phyloP scores from a whole-genome alignment of 176 grass and related monocot genomes.

The Leersia perrieri region DNA sequence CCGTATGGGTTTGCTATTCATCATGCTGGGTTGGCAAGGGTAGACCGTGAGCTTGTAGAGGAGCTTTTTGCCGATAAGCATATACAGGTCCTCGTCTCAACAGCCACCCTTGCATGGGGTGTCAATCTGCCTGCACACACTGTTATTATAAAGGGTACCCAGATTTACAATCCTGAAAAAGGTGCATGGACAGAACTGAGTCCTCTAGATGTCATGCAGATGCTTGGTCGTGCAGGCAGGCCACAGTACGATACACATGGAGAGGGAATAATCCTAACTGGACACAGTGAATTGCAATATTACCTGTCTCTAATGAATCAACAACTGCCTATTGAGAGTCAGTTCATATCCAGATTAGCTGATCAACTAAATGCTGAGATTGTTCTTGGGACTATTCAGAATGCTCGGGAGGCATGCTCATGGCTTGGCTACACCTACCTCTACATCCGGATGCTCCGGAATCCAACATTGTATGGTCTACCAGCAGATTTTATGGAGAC shows the following conservation, averaged over 20 bases:
- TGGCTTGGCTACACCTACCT: slow-evolving; percentile 96
- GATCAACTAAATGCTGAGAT: slow-evolving; percentile 98
- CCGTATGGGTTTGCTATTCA: slow-evolving; percentile 98
- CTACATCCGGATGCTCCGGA: slow-evolving; percentile 84
- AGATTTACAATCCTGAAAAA: slow-evolving; percentile 98
- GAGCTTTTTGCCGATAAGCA: slow-evolving; percentile 86
- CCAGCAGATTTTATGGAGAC: slow-evolving; percentile 66
- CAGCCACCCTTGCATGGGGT: slow-evolving; percentile 92
- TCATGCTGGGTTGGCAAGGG: slow-evolving; percentile 87
- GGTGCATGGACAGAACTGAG: slow-evolving; percentile 96
- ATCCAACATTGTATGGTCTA: slow-evolving; percentile 92
- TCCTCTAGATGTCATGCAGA: slow-evolving; percentile 96
- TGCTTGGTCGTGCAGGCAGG: slow-evolving; percentile 96
- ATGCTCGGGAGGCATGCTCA: slow-evolving; percentile 81
- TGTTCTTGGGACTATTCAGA: slow-evolving; percentile 90
- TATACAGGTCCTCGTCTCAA: slow-evolving; percentile 91
- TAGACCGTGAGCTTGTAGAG: slow-evolving; percentile 82
- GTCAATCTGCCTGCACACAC: slow-evolving; percentile 96
- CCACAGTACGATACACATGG: slow-evolving; percentile 95
- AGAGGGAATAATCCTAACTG: slow-evolving; percentile 93
- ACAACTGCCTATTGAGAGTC: slow-evolving; percentile 92
- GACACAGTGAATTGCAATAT: slow-evolving; percentile 90
- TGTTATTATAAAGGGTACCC: slow-evolving; percentile 95
- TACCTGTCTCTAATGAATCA: slow-evolving; percentile 98
- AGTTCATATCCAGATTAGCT: slow-evolving; percentile 80